Conservation (phyloP, 2,329 filamentous ascomycete species). For the Xylariaceae sp. region DNA sequence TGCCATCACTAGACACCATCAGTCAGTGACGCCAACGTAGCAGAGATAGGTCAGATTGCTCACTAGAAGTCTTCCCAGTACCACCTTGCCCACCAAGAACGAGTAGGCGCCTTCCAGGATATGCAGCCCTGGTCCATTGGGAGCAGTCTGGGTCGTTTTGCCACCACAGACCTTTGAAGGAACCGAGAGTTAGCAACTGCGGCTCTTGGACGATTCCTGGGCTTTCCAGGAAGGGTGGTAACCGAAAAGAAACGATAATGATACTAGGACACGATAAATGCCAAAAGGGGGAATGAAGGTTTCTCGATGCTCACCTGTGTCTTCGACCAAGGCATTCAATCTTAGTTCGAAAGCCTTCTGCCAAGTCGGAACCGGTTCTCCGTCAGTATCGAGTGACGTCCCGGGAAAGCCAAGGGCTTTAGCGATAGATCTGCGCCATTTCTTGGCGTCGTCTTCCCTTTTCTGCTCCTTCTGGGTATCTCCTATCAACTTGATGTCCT, state of each 20-base stretch:
- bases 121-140: constrained; percentile 15
- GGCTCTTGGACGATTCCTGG: no score
- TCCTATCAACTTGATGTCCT: constrained; percentile 21
- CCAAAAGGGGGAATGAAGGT: no score
- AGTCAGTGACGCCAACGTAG: no score
- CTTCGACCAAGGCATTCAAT: constrained; percentile 21
- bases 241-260: no score
- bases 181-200: no score
- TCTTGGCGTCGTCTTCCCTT: constrained; percentile 24
- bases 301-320: no score
- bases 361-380: constrained; percentile 22
- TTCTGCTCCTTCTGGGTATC: constrained; percentile 23
- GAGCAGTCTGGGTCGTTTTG: constrained; percentile 12
- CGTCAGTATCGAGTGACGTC: constrained; percentile 21
- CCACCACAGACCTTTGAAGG: constrained; percentile 23
- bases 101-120: constrained; percentile 16
- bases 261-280: no score
- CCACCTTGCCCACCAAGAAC: constrained; percentile 21
- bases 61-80: constrained; percentile 25
- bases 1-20: constrained; percentile 15
- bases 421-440: constrained; percentile 22
- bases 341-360: constrained; percentile 22
- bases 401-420: constrained; percentile 21
- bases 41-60: constrained; percentile 1
- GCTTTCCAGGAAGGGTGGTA: no score